Percentiles rank a stretch among this genome's conserved stretches.
Evolutionary conservation across 306 rosid genomes (phyloP).

Genomic region (Citrullus mucosospermus): DNA sequence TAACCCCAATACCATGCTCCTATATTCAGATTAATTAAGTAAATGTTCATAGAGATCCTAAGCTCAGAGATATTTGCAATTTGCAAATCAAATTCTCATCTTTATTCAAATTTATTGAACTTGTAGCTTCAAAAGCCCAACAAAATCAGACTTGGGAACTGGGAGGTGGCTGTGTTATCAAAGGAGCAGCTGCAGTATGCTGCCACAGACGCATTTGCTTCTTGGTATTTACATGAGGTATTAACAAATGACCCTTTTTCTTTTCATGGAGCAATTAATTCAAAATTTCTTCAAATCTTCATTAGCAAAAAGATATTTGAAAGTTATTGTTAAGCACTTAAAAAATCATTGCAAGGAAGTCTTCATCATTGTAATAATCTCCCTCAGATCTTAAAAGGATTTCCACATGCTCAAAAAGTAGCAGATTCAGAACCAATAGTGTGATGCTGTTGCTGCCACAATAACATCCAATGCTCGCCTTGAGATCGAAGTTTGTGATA

Average conservation of each 20-base stretch:
- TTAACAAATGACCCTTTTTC: neutral
- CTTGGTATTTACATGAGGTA: conserved; percentile 82
- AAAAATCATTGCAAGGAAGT: too few species aligned
- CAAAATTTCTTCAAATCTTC: neutral
- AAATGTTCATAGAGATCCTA: neutral
- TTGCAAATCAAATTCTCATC: neutral
- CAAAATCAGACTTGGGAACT: conserved; percentile 59
- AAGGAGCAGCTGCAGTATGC: conserved; percentile 66
- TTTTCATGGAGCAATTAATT: neutral
- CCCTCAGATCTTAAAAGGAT: neutral
- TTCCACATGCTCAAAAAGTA: neutral
- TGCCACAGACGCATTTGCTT: conserved; percentile 80
- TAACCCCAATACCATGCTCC: neutral
- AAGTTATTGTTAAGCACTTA: too few species aligned
- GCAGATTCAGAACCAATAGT: neutral
- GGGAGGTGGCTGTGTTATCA: conserved; percentile 59
- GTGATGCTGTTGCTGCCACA: neutral
- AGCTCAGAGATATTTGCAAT: neutral
- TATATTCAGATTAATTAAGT: neutral
- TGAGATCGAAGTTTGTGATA: neutral
- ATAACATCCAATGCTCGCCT: neutral
- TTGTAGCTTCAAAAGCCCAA: conserved; percentile 65
- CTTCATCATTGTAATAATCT: neutral
- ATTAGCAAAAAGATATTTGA: neutral
- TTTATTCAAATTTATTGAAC: neutral